These are phyloP conservation scores for Pilaira anomala DNA, from an alignment of 192 early-diverging fungal genomes.

Conservation along the genomic window DNA sequence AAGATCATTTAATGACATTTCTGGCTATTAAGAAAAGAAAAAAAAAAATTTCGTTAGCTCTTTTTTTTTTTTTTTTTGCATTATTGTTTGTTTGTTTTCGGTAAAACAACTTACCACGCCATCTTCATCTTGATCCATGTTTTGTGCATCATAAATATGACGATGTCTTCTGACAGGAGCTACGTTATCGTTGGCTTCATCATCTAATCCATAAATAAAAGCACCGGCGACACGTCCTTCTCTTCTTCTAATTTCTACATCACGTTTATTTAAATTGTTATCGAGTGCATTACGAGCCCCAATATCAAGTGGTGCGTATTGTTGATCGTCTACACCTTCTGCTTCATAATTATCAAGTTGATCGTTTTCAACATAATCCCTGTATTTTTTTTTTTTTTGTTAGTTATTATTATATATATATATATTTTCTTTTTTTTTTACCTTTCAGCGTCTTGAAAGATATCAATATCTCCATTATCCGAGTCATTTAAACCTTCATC, in stretches of 20 bases:
- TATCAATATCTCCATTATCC: slow-evolving; percentile 84
- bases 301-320: slow-evolving; percentile 71
- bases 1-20: slow-evolving; percentile 74
- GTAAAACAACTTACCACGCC: slow-evolving; percentile 34
- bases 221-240: slow-evolving; percentile 86
- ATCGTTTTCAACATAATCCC: slow-evolving; percentile 80
- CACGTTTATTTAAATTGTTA: slow-evolving; percentile 73
- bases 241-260: slow-evolving; percentile 61
- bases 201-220: slow-evolving; percentile 79
- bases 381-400: slow-evolving; percentile 18
- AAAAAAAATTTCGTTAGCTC: not conserved
- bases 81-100: too few relatives aligned
- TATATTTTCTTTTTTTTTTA: slow-evolving; percentile 36
- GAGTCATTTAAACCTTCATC: slow-evolving; percentile 57
- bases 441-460: slow-evolving; percentile 81
- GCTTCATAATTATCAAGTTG: slow-evolving; percentile 76
- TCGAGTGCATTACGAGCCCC: slow-evolving; percentile 72
- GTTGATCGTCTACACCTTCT: slow-evolving; percentile 81
- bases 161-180: slow-evolving; percentile 49
- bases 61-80: not conserved
- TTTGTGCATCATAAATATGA: slow-evolving; percentile 52
- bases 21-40: slow-evolving; percentile 39
- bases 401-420: not conserved
- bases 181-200: slow-evolving; percentile 43
- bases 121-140: slow-evolving; percentile 46